These are phyloP conservation scores for Pyrenula aspistea DNA, from an alignment of 495 filamentous ascomycete species.

Conservation along the genomic window DNA sequence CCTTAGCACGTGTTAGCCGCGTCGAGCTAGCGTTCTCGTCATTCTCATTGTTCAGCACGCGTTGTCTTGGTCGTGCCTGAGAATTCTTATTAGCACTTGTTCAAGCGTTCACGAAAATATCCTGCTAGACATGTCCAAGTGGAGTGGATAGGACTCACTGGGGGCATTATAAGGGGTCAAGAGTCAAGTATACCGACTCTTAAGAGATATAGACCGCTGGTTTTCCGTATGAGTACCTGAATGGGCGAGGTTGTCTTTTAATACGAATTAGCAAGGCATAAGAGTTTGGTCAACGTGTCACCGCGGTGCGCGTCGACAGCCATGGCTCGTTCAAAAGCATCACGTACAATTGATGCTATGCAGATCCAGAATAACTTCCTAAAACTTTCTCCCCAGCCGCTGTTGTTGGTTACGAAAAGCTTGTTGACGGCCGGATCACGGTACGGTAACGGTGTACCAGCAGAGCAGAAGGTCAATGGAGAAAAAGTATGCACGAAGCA, in stretches of 20 bases:
- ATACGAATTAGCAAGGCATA: not conserved
- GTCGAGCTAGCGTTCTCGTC: conserved; percentile 75
- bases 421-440: not conserved
- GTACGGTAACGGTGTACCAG: not conserved
- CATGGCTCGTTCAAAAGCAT: too few relatives aligned
- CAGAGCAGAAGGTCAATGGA: not conserved
- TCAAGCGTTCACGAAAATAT: too few relatives aligned
- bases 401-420: not conserved
- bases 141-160: not conserved
- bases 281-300: too few relatives aligned
- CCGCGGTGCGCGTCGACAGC: too few relatives aligned
- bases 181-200: not conserved
- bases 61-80: conserved; percentile 45
- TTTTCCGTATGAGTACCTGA: too few relatives aligned
- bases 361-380: too few relatives aligned
- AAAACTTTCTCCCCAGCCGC: too few relatives aligned
- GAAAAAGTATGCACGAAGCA: not conserved
- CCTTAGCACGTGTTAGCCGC: conserved; percentile 87
- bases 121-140: too few relatives aligned
- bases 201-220: too few relatives aligned
- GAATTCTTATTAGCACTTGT: not conserved
- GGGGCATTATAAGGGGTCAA: not conserved
- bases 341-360: too few relatives aligned
- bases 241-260: not conserved
- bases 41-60: conserved; percentile 77